phyloP scores from a whole-genome alignment of 306 rosid species.

The Glycine soja region DNA sequence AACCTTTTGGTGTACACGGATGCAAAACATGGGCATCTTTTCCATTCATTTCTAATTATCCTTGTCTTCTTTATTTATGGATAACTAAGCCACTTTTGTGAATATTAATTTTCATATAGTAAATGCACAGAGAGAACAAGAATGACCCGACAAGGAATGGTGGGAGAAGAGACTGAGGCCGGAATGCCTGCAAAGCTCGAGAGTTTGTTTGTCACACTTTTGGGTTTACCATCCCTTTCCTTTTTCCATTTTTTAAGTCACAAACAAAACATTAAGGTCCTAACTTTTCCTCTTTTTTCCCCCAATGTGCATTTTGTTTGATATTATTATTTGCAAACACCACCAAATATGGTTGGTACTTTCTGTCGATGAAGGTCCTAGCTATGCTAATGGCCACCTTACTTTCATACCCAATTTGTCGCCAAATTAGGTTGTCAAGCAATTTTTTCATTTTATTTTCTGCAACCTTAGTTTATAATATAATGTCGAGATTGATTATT shows the following conservation, averaged over 20 bases:
- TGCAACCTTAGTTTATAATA: background rate
- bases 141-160: constrained; percentile 77
- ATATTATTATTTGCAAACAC: too few relatives aligned
- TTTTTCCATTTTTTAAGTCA: constrained; percentile 37
- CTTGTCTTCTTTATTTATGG: constrained; percentile 24
- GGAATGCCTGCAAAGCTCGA: constrained; percentile 73
- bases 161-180: constrained; percentile 70
- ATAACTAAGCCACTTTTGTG: constrained; percentile 10
- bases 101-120: constrained; percentile 5
- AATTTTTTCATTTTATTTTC: background rate
- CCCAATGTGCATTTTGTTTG: too few relatives aligned
- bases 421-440: constrained; percentile 26
- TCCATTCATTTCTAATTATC: constrained; percentile 31
- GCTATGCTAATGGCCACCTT: too few relatives aligned
- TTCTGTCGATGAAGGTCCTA: too few relatives aligned
- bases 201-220: constrained; percentile 41
- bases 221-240: constrained; percentile 41
- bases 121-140: constrained; percentile 48
- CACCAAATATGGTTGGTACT: too few relatives aligned
- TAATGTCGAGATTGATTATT: background rate
- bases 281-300: constrained; percentile 45
- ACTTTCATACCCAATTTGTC: background rate
- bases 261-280: constrained; percentile 40
- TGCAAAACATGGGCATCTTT: constrained; percentile 46
- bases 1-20: constrained; percentile 41